These are phyloP conservation scores for Ogataea dorogensis DNA, from an alignment of 805 yeast species.

Conservation along the genomic window DNA sequence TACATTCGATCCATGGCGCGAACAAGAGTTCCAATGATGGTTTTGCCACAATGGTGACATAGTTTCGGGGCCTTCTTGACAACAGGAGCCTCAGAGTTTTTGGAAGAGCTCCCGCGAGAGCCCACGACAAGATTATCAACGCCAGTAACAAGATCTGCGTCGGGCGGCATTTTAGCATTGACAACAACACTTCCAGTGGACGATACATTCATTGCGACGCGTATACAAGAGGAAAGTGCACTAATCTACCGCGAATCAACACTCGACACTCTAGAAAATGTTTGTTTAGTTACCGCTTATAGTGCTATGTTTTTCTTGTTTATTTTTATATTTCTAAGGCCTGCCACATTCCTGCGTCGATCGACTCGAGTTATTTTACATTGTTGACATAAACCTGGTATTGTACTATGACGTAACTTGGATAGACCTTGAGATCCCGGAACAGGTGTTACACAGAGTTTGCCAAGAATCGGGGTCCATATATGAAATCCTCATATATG, in stretches of 20 bases:
- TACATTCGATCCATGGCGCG: constrained; percentile 77
- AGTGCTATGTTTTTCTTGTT: constrained; percentile 5
- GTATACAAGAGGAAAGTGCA: background rate
- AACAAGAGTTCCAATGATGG: constrained; percentile 73
- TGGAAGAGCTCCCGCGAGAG: constrained; percentile 16
- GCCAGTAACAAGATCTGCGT: constrained; percentile 3
- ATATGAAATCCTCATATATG: no score
- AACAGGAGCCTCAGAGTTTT: constrained; percentile 14
- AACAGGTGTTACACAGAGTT: background rate
- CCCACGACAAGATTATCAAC: constrained; percentile 4
- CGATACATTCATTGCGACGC: constrained; percentile 3
- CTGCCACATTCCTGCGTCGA: constrained; percentile 13
- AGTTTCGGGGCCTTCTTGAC: constrained; percentile 32
- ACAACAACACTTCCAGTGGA: constrained; percentile 5
- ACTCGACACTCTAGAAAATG: constrained; percentile 1
- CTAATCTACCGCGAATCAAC: background rate
- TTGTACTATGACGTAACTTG: no score
- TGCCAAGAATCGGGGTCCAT: no score
- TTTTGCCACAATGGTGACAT: constrained; percentile 53
- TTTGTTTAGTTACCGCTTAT: constrained; percentile 10
- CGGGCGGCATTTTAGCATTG: constrained; percentile 2
- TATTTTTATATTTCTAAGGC: constrained; percentile 6
- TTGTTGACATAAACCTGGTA: no score
- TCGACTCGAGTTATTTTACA: no score
- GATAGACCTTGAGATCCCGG: no score